Base-by-base conservation (phyloP, 768 basidiomycete genomes). In the Lactifluus echinatus region DNA sequence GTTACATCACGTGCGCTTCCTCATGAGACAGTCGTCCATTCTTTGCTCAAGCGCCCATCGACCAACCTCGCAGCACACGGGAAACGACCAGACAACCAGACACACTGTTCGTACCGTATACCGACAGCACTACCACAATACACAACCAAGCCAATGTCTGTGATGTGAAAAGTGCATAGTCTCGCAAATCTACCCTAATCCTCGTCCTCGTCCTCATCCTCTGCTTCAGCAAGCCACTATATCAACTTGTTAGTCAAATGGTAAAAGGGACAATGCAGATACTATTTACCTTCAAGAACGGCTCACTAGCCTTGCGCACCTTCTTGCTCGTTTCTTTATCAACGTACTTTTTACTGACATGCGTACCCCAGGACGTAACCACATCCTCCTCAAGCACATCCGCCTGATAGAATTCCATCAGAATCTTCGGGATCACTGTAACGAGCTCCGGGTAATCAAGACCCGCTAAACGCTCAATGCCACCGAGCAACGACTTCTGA, bases 331-430 rank as follows among this genome's bases (percentile, higher is more conserved):
- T 87, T 26, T 97, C 93, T 73, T 88, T 93, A 72, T 95, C 90
- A 44, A 93, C 89, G 67, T 92, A 95, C 75, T 97, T 96, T 79
- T 89, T 95, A 73, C 87, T 90, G 68, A 93, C 91, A 65, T 95
- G 93, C 4, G 91, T 95, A 8, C 93, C 93, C 95, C 93, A 97
- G 61, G 93, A 84, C 10, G 77, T 83, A 49, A 94, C 76, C 6
- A 95, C 79, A 24, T 91, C 92, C 69, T 99, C 96, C 7, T 97
- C 93, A 51, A 99, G 74, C 17, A 98, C 75, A 64, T 98, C 96
- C 39, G 75, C 80, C 70, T 98, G 93, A 70, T 97, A 99, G 65
- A 96, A 80, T 12, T 72, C 81, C 94, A 98, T 97, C 59, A 99
- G 78, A 63, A 96, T 83, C 71, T 95, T 95, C 17, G 94, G 93